These are phyloP conservation scores for Candida sanyaensis DNA, from an alignment of 1,139 yeast genomes.

Conservation along the genomic window DNA sequence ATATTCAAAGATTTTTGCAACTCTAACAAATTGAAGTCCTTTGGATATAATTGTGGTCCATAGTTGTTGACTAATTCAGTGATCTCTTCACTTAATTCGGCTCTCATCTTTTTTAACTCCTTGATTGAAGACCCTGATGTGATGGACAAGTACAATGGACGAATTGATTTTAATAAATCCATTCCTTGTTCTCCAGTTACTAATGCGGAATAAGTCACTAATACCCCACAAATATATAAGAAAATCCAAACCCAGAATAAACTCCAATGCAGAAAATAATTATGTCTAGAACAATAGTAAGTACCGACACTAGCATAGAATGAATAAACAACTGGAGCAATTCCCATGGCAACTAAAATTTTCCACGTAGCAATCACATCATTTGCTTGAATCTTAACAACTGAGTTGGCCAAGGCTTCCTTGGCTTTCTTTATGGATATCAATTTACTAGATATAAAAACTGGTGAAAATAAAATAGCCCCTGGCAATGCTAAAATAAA, in stretches of 20 bases:
- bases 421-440: constrained; percentile 73
- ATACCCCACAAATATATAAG: constrained; percentile 59
- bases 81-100: constrained; percentile 42
- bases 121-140: constrained; percentile 60
- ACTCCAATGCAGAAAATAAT: constrained; percentile 21
- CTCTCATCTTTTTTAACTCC: constrained; percentile 46
- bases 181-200: constrained; percentile 91
- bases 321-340: constrained; percentile 83
- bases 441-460: constrained; percentile 72
- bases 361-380: constrained; percentile 98
- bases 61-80: constrained; percentile 46
- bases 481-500: constrained; percentile 81
- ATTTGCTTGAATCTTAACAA: constrained; percentile 86
- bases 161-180: constrained; percentile 79
- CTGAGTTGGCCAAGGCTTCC: constrained; percentile 82
- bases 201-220: constrained; percentile 83
- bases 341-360: constrained; percentile 81
- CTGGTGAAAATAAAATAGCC: constrained; percentile 78
- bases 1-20: constrained; percentile 32
- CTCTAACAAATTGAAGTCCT: constrained; percentile 47
- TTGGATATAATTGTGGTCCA: constrained; percentile 48
- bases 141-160: constrained; percentile 74
- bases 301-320: constrained; percentile 75
- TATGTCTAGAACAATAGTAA: constrained; percentile 37
- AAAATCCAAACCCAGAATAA: constrained; percentile 42